Evolutionary conservation across 345 rosid species (phyloP).

Genomic region (Rubroshorea leprosula): DNA sequence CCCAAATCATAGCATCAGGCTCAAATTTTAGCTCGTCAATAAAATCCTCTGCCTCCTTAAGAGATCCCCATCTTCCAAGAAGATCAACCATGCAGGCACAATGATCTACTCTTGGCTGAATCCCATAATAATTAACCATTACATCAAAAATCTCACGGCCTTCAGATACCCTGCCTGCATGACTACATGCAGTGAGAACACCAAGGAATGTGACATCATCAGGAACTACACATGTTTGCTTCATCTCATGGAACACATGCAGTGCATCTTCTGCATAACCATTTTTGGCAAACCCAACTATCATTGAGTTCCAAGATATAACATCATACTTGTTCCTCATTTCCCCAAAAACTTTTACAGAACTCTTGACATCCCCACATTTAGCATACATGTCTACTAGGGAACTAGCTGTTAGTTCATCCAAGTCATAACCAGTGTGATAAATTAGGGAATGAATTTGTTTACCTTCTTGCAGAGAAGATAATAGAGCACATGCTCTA

Average conservation of each 20-base stretch:
- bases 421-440: constrained; percentile 57
- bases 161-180: constrained; percentile 73
- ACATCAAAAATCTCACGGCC: constrained; percentile 58
- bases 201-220: constrained; percentile 92
- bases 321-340: constrained; percentile 45
- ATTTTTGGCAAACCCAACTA: constrained; percentile 86
- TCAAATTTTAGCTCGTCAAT: constrained; percentile 46
- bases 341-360: constrained; percentile 57
- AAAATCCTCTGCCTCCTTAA: constrained; percentile 76
- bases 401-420: constrained; percentile 72
- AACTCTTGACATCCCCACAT: constrained; percentile 75
- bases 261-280: constrained; percentile 86
- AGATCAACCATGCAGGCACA: constrained; percentile 93
- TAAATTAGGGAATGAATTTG: constrained; percentile 63
- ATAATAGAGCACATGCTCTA: constrained; percentile 63
- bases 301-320: constrained; percentile 88
- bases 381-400: constrained; percentile 96
- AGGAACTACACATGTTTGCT: constrained; percentile 45
- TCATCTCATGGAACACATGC: constrained; percentile 53
- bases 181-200: constrained; percentile 90
- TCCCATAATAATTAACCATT: constrained; percentile 55
- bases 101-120: constrained; percentile 70
- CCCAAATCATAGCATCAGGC: constrained; percentile 79
- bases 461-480: constrained; percentile 61
- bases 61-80: constrained; percentile 85